phyloP scores from a whole-genome alignment of 371 early-diverging fungal genomes.

The Apophysomyces trapeziformis region DNA sequence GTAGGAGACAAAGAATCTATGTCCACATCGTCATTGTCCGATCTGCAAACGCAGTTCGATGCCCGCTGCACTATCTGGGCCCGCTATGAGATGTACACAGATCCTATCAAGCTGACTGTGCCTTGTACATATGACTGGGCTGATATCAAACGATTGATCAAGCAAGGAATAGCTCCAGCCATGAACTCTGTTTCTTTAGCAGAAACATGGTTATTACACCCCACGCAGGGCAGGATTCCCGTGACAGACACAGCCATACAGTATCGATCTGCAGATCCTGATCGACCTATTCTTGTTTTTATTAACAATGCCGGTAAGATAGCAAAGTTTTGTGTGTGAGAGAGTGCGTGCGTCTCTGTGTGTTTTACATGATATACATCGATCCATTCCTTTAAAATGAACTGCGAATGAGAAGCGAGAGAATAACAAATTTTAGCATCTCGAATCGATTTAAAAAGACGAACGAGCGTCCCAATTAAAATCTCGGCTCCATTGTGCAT shows the following conservation, averaged over 20 bases:
- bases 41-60: neutral
- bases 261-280: neutral
- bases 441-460: slow-evolving; percentile 8
- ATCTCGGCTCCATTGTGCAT: slow-evolving; percentile 12
- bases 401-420: neutral
- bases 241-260: slow-evolving; percentile 2
- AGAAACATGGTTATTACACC: slow-evolving; percentile 11
- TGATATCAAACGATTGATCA: slow-evolving; percentile 12
- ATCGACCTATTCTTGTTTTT: neutral
- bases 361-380: no score
- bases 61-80: slow-evolving; percentile 6
- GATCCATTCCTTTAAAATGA: neutral
- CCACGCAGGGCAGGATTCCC: neutral
- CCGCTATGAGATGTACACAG: neutral
- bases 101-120: slow-evolving; percentile 11
- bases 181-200: slow-evolving; percentile 3
- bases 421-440: slow-evolving; percentile 6
- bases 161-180: slow-evolving; percentile 8
- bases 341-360: no score
- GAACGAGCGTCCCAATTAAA: slow-evolving; percentile 9
- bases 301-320: neutral
- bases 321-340: no score
- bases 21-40: neutral
- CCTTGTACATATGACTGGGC: slow-evolving; percentile 11
- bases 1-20: neutral